These are phyloP conservation scores for Croton laevigatus DNA, from an alignment of 441 rosid genomes.

Conservation along the genomic window DNA sequence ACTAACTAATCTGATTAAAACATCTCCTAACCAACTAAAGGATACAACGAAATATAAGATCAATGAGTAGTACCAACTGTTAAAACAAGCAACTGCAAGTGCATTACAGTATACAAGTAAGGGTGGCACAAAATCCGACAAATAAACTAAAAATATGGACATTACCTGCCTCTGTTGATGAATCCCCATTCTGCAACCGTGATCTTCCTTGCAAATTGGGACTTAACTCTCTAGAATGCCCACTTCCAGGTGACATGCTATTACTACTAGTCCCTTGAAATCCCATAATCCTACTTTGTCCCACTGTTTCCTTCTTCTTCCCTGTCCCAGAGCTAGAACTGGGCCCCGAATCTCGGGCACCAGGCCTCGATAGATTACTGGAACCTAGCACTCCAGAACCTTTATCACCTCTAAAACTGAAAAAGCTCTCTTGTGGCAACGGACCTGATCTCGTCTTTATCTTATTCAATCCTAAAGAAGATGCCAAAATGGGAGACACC, in stretches of 20 bases:
- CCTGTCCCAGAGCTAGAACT: constrained; percentile 29
- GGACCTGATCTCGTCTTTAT: constrained; percentile 98
- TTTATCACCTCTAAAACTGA: constrained; percentile 61
- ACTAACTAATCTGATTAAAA: not conserved
- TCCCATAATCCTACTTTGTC: constrained; percentile 35
- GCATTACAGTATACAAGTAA: not conserved
- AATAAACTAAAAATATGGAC: not conserved
- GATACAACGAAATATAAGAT: not conserved
- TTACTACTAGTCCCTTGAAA: constrained; percentile 37
- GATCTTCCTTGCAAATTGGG: constrained; percentile 55
- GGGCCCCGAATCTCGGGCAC: constrained; percentile 23
- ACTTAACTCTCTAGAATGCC: constrained; percentile 52
- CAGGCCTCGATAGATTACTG: constrained; percentile 71
- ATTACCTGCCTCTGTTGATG: constrained; percentile 72
- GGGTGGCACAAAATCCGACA: not conserved
- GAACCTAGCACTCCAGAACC: constrained; percentile 52
- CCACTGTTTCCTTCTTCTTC: constrained; percentile 49
- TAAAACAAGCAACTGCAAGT: not conserved
- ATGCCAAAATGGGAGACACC: constrained; percentile 84
- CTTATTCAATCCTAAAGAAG: constrained; percentile 83
- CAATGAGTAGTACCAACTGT: not conserved
- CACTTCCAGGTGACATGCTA: constrained; percentile 44
- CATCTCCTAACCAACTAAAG: not conserved
- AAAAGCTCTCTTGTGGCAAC: constrained; percentile 80
- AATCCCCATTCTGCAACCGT: constrained; percentile 54